These are phyloP conservation scores for Fraxinus cuspidata DNA, from an alignment of 257 asterid species.

Conservation along the genomic window DNA sequence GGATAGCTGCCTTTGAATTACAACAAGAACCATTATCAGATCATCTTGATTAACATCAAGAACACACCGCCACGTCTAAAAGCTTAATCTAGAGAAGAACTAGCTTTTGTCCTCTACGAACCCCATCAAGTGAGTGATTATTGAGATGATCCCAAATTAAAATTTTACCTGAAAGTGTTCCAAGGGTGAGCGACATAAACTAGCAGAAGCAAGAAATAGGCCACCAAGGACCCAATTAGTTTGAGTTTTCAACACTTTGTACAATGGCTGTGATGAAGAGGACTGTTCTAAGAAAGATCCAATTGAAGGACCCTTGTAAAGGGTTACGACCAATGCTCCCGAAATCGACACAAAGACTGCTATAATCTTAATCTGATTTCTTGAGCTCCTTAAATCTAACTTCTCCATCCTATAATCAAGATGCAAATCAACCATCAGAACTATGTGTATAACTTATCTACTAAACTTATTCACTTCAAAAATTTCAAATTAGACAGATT, in stretches of 20 bases:
- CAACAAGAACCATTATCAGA: background rate
- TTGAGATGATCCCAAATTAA: background rate
- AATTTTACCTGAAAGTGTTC: conserved; percentile 31
- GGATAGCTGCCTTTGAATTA: conserved; percentile 26
- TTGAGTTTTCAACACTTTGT: conserved; percentile 4
- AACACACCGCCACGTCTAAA: too few relatives aligned
- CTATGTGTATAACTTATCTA: background rate
- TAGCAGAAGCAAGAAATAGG: conserved; percentile 16
- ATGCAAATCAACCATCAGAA: background rate
- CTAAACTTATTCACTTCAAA: too few relatives aligned
- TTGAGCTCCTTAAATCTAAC: conserved; percentile 21
- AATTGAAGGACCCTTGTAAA: conserved; percentile 16
- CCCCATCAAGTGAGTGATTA: background rate
- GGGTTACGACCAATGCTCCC: conserved; percentile 32
- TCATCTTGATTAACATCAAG: too few relatives aligned
- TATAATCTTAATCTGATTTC: conserved; percentile 24
- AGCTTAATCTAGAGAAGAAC: too few relatives aligned
- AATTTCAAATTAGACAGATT: too few relatives aligned
- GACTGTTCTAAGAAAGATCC: conserved; percentile 1
- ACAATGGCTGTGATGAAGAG: background rate
- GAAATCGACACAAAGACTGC: conserved; percentile 28
- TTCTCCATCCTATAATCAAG: conserved; percentile 31
- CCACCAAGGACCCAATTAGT: conserved; percentile 30
- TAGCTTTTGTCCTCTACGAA: background rate
- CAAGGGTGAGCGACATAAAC: conserved; percentile 27